A percentile compares a stretch with the other conserved stretches of the same genome.
These are phyloP conservation scores for Suillus cothurnatus DNA, from an alignment of 768 basidiomycete species.

Conservation along the genomic window DNA sequence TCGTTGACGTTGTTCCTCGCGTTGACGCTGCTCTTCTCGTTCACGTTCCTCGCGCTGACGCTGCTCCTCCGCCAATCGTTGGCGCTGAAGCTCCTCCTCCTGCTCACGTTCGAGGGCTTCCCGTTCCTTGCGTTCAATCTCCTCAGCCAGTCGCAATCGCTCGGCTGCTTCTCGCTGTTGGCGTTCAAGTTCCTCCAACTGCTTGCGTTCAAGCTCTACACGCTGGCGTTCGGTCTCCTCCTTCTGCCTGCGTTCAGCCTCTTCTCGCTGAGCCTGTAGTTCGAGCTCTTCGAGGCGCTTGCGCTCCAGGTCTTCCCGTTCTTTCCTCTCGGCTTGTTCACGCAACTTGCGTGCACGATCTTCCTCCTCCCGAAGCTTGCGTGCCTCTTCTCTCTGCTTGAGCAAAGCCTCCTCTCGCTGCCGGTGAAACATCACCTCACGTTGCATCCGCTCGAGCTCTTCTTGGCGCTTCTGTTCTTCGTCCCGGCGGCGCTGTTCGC, in stretches of 20 bases:
- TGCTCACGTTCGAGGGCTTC: constrained; percentile 3
- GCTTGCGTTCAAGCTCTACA: constrained; percentile 19
- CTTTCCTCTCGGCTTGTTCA: constrained; percentile 9
- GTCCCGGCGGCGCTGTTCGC: constrained; percentile 5
- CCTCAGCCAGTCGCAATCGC: constrained; percentile 10
- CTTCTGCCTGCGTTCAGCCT: constrained; percentile 10
- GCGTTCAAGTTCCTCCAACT: constrained; percentile 13
- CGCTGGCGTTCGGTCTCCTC: constrained; percentile 24
- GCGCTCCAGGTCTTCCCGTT: constrained; percentile 13
- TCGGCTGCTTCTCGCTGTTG: constrained; percentile 10
- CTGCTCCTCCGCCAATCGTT: background rate
- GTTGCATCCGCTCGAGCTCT: constrained; percentile 48
- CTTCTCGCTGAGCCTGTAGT: constrained; percentile 4
- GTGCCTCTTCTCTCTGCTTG: constrained; percentile 13
- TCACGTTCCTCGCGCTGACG: background rate
- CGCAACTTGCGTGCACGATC: constrained; percentile 1
- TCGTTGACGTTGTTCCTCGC: background rate
- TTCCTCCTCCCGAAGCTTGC: constrained; percentile 7
- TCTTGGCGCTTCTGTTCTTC: constrained; percentile 35
- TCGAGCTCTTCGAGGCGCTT: constrained; percentile 7
- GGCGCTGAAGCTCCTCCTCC: background rate
- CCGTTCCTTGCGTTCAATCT: background rate
- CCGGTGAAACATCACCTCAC: constrained; percentile 30
- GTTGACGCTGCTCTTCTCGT: background rate
- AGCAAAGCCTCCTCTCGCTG: constrained; percentile 13